Conservation (phyloP, 345 rosid genomes). For the Combretum micranthum region DNA sequence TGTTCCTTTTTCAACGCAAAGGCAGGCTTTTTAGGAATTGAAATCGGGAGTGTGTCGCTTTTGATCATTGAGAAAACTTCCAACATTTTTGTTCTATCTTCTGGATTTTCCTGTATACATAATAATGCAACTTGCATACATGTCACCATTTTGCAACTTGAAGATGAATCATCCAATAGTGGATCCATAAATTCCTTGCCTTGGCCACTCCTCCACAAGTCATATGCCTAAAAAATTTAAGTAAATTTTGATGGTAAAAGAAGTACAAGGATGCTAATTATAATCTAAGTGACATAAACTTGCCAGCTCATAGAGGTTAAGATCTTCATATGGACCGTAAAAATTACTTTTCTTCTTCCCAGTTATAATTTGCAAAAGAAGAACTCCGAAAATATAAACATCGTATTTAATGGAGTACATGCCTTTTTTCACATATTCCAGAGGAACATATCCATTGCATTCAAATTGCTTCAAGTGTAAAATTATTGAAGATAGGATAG, state of each 20-base stretch:
- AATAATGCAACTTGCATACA: constrained; percentile 28
- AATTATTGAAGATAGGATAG: neutral
- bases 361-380: constrained; percentile 10
- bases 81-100: constrained; percentile 25
- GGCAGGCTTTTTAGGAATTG: constrained; percentile 26
- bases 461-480: neutral
- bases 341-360: constrained; percentile 4
- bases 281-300: neutral
- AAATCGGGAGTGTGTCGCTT: constrained; percentile 1
- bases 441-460: constrained; percentile 15
- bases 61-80: constrained; percentile 20
- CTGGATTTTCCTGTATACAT: constrained; percentile 24
- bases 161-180: constrained; percentile 19
- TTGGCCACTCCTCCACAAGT: constrained; percentile 12
- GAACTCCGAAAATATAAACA: constrained; percentile 16
- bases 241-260: neutral
- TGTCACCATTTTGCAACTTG: constrained; percentile 13
- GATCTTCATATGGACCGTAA: neutral
- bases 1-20: constrained; percentile 10
- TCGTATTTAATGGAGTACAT: constrained; percentile 14
- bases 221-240: constrained; percentile 18
- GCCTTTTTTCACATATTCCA: constrained; percentile 11
- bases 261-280: neutral
- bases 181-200: constrained; percentile 24
- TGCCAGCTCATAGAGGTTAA: neutral